A percentile compares a stretch with the other conserved stretches of the same genome.
Conservation (phyloP, 2,329 filamentous ascomycete genomes). For the Curvularia sp. region DNA sequence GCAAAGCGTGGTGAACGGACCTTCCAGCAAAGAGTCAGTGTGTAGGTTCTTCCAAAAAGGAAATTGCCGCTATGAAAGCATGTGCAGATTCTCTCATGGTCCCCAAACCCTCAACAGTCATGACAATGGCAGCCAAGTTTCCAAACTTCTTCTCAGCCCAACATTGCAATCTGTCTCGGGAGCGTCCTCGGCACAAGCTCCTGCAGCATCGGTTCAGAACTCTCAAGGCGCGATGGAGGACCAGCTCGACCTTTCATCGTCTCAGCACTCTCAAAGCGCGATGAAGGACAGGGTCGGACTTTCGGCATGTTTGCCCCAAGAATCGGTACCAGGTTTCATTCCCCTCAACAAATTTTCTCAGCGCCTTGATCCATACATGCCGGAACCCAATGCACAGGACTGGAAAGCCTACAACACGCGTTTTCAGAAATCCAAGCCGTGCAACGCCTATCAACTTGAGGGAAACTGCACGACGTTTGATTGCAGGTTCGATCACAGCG, state of each 20-base stretch:
- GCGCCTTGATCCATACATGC: slow-evolving; percentile 56
- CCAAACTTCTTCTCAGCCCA: not conserved
- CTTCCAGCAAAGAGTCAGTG: not conserved
- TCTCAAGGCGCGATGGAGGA: not conserved
- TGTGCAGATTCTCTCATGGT: slow-evolving; percentile 32
- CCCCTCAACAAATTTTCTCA: slow-evolving; percentile 57
- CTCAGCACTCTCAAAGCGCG: not conserved
- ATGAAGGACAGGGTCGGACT: slow-evolving; percentile 21
- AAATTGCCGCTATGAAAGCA: slow-evolving; percentile 31
- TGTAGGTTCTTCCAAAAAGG: slow-evolving; percentile 40
- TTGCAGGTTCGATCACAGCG: slow-evolving; percentile 57
- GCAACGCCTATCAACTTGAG: slow-evolving; percentile 58
- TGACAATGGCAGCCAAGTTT: not conserved
- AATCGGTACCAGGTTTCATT: slow-evolving; percentile 40
- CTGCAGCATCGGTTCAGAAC: not conserved
- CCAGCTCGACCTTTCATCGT: not conserved
- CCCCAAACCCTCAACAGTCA: not conserved
- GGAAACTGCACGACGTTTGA: slow-evolving; percentile 44
- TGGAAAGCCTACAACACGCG: slow-evolving; percentile 50
- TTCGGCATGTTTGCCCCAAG: slow-evolving; percentile 26
- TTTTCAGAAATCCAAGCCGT: slow-evolving; percentile 53
- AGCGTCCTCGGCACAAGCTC: not conserved
- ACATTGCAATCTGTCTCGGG: not conserved
- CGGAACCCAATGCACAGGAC: slow-evolving; percentile 47
- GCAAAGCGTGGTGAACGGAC: not conserved